Conservation (phyloP, 371 early-diverging fungal genomes). For the Circinella minor region DNA sequence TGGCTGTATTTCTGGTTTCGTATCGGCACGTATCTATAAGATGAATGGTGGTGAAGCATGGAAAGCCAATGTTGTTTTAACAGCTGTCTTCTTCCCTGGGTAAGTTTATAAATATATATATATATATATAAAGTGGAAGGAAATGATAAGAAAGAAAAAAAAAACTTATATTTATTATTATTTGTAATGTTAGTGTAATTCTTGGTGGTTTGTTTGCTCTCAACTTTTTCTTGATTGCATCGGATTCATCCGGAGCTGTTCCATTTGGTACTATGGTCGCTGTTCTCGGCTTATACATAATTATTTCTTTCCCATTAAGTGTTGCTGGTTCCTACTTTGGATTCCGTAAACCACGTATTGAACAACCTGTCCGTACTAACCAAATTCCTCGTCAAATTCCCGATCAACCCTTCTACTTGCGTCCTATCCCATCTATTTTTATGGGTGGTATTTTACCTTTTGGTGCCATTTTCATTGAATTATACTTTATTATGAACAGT, state of each 20-base stretch:
- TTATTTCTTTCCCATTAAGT: constrained; percentile 88
- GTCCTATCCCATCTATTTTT: constrained; percentile 71
- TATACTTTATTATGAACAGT: constrained; percentile 90
- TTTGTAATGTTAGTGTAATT: constrained; percentile 45
- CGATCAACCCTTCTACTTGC: constrained; percentile 76
- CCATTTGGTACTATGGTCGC: constrained; percentile 91
- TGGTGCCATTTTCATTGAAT: constrained; percentile 88
- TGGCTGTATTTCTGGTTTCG: constrained; percentile 85
- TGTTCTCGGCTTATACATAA: constrained; percentile 84
- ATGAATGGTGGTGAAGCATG: constrained; percentile 91
- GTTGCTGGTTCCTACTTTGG: constrained; percentile 94
- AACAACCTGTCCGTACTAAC: constrained; percentile 90
- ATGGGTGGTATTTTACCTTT: constrained; percentile 91
- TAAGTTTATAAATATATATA: constrained; percentile 30
- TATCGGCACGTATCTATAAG: constrained; percentile 91
- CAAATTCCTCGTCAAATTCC: constrained; percentile 94
- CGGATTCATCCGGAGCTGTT: constrained; percentile 91
- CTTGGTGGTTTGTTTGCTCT: constrained; percentile 75
- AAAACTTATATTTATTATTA: background rate
- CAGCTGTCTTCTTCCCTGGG: constrained; percentile 88
- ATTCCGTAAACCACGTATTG: constrained; percentile 82
- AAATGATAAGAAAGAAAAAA: background rate
- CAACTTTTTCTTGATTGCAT: constrained; percentile 89
- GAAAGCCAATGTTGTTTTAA: constrained; percentile 81
- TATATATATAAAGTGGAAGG: background rate